Conservation (phyloP, 108 stramenopile species). For the Parmales sp. region DNA sequence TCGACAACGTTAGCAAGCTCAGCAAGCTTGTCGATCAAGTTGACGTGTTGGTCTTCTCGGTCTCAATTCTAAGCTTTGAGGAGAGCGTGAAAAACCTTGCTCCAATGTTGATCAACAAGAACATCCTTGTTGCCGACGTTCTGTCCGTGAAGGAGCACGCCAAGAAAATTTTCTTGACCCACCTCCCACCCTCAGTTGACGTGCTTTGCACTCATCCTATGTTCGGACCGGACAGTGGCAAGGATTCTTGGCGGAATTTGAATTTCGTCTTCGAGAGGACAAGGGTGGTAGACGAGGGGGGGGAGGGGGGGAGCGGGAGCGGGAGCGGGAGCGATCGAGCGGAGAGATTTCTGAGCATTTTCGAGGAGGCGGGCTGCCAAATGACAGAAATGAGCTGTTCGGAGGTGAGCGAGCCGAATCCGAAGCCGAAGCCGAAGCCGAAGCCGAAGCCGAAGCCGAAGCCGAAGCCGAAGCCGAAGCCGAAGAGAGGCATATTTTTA, state of each 20-base stretch:
- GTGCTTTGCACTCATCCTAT: constrained; percentile 98
- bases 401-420: too few relatives aligned
- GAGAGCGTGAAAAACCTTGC: constrained; percentile 45
- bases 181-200: constrained; percentile 72
- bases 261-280: constrained; percentile 93
- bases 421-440: too few relatives aligned
- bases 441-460: too few relatives aligned
- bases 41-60: constrained; percentile 72
- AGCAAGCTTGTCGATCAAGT: constrained; percentile 49
- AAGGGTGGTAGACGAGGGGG: constrained; percentile 43
- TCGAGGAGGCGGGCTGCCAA: constrained; percentile 94
- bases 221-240: constrained; percentile 93
- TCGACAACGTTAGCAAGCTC: constrained; percentile 45
- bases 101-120: constrained; percentile 24
- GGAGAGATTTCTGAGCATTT: constrained; percentile 87
- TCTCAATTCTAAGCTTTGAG: constrained; percentile 76
- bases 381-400: constrained; percentile 88
- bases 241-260: constrained; percentile 77
- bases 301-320: constrained; percentile 26
- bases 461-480: too few relatives aligned
- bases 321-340: constrained; percentile 66
- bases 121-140: constrained; percentile 87
- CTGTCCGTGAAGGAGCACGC: constrained; percentile 94
- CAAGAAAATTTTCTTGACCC: constrained; percentile 64
- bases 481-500: too few relatives aligned